These are phyloP conservation scores for Aspergillus ustus DNA, from an alignment of 2,329 filamentous ascomycete genomes.

Conservation along the genomic window DNA sequence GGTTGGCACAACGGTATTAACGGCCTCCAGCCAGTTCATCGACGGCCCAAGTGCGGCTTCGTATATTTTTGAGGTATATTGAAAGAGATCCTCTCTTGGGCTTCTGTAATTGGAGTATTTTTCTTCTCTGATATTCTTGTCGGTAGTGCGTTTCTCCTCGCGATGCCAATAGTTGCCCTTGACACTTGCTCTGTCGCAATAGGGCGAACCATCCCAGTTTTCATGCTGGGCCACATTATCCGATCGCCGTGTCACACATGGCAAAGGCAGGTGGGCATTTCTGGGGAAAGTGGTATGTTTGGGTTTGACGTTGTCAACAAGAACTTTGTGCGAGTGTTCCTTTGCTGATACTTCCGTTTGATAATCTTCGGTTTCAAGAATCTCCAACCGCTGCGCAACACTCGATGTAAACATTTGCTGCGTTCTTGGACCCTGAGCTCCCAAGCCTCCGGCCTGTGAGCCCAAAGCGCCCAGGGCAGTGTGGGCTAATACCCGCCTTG, in stretches of 20 bases:
- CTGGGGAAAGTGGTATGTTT: not conserved
- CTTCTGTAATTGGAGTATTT: conserved; percentile 15
- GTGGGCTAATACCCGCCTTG: conserved; percentile 23
- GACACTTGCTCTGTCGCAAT: not conserved
- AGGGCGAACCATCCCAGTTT: not conserved
- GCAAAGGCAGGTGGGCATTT: not conserved
- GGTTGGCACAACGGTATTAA: conserved; percentile 51
- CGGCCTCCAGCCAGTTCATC: conserved; percentile 32
- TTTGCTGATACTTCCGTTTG: conserved; percentile 6
- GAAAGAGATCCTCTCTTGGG: conserved; percentile 22
- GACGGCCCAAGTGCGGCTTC: conserved; percentile 26
- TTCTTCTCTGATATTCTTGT: not conserved
- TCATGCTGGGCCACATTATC: not conserved
- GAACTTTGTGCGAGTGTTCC: conserved; percentile 3
- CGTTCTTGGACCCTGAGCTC: conserved; percentile 26
- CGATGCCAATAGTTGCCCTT: not conserved
- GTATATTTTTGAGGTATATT: conserved; percentile 32
- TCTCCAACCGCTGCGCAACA: conserved; percentile 29
- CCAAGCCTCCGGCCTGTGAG: conserved; percentile 21
- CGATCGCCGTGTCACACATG: not conserved
- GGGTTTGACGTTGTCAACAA: conserved; percentile 5
- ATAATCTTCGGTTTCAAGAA: conserved; percentile 24
- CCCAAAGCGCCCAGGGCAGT: conserved; percentile 26
- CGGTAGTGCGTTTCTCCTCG: not conserved
- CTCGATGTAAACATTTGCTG: conserved; percentile 35